Evolutionary conservation across 2,329 filamentous ascomycete genomes (phyloP), one percentile per base, ranked within the genome.

Genomic region (Rugonectria rugulosa): DNA sequence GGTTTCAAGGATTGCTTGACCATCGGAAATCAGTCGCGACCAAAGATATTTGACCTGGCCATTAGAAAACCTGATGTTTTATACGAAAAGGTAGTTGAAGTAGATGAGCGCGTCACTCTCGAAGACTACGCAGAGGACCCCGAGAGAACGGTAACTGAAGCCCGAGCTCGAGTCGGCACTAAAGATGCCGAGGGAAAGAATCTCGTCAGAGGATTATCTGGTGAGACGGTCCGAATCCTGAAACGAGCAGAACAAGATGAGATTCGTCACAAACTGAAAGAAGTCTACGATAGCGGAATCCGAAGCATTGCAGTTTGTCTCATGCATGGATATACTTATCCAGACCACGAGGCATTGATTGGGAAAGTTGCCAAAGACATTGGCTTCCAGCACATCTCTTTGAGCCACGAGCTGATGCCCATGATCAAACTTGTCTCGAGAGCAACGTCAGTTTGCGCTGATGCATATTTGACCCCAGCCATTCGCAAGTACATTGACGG

Each of bases 121-220:
- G 92, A 97, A 70, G 92, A 96, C 70, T 97, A 96, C 66, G 91
- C 92, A 0, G 93, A 97, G 73, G 91, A 97, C 68, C 93, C 92
- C 1, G 79, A 84, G 65, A 80, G 91, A 50, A 77, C 75, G 20
- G 57, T 77, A 10, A 84, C 78, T 0, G 76, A 82, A 51, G 87
- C 86, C 1, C 76, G 86, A 8, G 82, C 78, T 2, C 77, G 78
- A 57, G 77, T 78, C 5, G 80, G 84, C 4, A 79, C 77, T 2
- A 65, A 75, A 4, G 78, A 78, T 40, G 77, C 79, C 3, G 69
- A 69, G 24, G 74, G 80, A 34, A 79, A 91, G 70, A 79, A 81
- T 6, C 79, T 96, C 4, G 84, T 91, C 8, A 80, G 80, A 31
- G 89, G 88, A 2, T 73, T 91, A 9, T 88, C 87, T 1, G 86